Evolutionary conservation across 768 basidiomycete genomes (phyloP).

Genomic region (Trametes coccinea): DNA sequence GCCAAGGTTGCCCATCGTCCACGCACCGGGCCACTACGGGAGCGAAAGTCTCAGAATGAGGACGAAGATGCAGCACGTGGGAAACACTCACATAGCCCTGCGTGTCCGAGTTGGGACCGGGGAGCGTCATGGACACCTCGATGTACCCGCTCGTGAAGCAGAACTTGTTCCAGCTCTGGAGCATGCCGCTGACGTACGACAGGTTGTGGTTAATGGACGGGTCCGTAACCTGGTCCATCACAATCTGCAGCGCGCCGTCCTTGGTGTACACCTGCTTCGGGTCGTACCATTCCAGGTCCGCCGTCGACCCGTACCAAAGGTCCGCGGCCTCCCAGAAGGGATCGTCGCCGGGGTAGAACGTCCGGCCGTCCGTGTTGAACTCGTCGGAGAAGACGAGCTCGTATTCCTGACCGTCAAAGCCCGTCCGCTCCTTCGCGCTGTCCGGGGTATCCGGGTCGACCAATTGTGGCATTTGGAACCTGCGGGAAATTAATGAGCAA

Average conservation of each 20-base stretch:
- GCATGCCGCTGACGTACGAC: conserved; percentile 71
- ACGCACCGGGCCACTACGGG: conserved; percentile 76
- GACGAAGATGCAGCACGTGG: conserved; percentile 2
- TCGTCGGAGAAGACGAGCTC: conserved; percentile 68
- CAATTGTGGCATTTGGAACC: conserved; percentile 51
- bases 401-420: conserved; percentile 72
- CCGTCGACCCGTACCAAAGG: conserved; percentile 71
- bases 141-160: conserved; percentile 79
- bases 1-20: conserved; percentile 89
- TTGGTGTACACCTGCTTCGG: conserved; percentile 64
- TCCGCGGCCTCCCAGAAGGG: conserved; percentile 73
- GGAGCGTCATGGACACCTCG: conserved; percentile 62
- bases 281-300: conserved; percentile 78
- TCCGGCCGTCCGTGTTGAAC: conserved; percentile 54
- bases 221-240: conserved; percentile 50
- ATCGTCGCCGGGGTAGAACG: conserved; percentile 62
- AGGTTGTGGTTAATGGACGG: conserved; percentile 50
- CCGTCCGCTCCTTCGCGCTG: conserved; percentile 56
- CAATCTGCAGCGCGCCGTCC: conserved; percentile 67
- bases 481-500: background rate
- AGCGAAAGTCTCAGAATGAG: background rate
- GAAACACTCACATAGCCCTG: conserved; percentile 43
- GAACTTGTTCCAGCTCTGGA: conserved; percentile 91
- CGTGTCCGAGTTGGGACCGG: conserved; percentile 56
- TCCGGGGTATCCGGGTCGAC: conserved; percentile 75